phyloP scores from a whole-genome alignment of 73 alveolate species.

The Paraurostyla sp. region DNA sequence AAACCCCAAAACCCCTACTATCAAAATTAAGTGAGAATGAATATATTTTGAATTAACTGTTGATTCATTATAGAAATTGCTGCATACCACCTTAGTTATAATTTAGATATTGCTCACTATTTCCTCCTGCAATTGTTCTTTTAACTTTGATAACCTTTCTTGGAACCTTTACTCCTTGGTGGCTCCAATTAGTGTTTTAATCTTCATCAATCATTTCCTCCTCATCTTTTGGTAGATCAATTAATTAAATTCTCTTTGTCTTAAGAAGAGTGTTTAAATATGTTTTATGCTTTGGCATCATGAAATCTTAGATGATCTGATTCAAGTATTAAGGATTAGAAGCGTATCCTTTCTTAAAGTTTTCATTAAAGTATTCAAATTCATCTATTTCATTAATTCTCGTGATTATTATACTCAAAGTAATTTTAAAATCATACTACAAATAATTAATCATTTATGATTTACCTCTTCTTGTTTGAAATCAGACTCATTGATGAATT shows the following conservation, averaged over 20 bases:
- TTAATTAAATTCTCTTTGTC: conserved; percentile 13
- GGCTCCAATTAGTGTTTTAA: not conserved
- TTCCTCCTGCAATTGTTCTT: not conserved
- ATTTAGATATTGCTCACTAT: too few relatives aligned
- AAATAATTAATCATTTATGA: not conserved
- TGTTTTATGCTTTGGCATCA: not conserved
- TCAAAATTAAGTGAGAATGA: too few relatives aligned
- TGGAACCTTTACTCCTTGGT: conserved; percentile 15
- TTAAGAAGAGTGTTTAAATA: not conserved
- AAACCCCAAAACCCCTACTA: too few relatives aligned
- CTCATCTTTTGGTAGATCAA: not conserved
- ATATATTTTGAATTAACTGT: too few relatives aligned
- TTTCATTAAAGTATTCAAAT: conserved; percentile 34
- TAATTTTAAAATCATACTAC: conserved; percentile 40
- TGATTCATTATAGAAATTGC: too few relatives aligned
- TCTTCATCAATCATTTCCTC: conserved; percentile 37
- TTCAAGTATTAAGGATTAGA: not conserved
- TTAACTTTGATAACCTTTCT: conserved; percentile 22
- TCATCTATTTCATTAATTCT: conserved; percentile 34
- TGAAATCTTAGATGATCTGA: not conserved
- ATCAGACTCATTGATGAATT: conserved; percentile 33
- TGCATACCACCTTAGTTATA: too few relatives aligned
- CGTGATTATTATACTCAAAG: not conserved
- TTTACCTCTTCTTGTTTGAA: conserved; percentile 54
- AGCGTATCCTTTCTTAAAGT: not conserved